These are phyloP conservation scores for Dactylellina haptotyla DNA, from an alignment of 2,329 filamentous ascomycete genomes.

Conservation along the genomic window DNA sequence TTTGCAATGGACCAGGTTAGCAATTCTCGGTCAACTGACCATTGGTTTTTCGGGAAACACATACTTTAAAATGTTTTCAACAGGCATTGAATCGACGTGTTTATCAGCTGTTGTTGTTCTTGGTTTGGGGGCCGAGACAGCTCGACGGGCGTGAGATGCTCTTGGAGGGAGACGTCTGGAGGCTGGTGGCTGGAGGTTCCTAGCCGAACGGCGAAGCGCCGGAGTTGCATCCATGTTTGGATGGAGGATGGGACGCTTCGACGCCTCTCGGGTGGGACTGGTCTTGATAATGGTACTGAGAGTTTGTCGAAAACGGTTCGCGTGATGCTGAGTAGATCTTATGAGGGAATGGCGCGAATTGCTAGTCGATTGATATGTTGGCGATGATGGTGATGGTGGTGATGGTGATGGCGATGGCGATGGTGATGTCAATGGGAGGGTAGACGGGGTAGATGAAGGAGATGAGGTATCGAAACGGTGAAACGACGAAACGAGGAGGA, in stretches of 20 bases:
- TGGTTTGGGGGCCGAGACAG: slow-evolving; percentile 5
- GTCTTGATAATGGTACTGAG: too few species aligned
- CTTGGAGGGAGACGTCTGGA: neutral
- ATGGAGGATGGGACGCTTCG: neutral
- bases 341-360: neutral
- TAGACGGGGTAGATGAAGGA: neutral
- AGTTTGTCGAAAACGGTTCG: too few species aligned
- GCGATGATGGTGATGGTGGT: neutral
- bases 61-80: slow-evolving; percentile 9
- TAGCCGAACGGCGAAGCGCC: slow-evolving; percentile 36
- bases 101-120: neutral
- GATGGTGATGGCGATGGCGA: too few species aligned
- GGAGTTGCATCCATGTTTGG: slow-evolving; percentile 10
- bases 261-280: too few species aligned
- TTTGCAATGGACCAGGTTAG: neutral
- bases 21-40: neutral
- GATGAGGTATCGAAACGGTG: neutral
- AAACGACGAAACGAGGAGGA: slow-evolving; percentile 10
- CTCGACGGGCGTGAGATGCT: neutral
- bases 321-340: too few species aligned
- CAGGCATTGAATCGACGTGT: neutral
- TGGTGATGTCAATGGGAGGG: neutral
- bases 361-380: neutral
- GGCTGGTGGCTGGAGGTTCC: slow-evolving; percentile 20
- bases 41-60: neutral